Conservation (phyloP, 805 yeast genomes). For the Sugiyamaella floridensis region DNA sequence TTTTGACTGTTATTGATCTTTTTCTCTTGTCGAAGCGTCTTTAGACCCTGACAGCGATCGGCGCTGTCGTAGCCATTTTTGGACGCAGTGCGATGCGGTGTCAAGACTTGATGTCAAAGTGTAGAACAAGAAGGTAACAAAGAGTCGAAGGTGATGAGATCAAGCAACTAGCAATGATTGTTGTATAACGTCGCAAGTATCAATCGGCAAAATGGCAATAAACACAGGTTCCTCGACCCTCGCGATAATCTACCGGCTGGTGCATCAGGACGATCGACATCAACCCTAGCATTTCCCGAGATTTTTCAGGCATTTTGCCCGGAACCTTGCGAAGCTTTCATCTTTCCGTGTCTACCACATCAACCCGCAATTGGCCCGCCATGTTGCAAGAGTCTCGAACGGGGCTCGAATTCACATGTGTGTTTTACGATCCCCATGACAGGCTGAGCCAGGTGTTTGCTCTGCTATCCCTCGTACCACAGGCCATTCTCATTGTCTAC, state of each 20-base stretch:
- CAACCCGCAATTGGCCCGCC: too few species aligned
- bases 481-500: conserved; percentile 67
- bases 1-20: too few species aligned
- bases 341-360: too few species aligned
- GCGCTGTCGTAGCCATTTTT: background rate
- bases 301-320: background rate
- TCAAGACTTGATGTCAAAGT: background rate
- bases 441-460: conserved; percentile 55
- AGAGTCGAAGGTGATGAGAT: too few species aligned
- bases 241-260: too few species aligned
- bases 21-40: too few species aligned
- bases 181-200: too few species aligned
- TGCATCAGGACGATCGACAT: background rate
- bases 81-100: background rate
- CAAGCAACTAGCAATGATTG: too few species aligned
- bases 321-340: background rate
- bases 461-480: conserved; percentile 72
- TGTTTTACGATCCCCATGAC: conserved; percentile 67
- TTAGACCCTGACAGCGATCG: too few species aligned
- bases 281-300: background rate
- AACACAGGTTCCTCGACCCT: too few species aligned
- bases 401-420: conserved; percentile 79
- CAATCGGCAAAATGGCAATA: too few species aligned
- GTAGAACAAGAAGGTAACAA: too few species aligned
- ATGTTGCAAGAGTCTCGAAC: background rate